Conservation (phyloP, 495 filamentous ascomycete genomes). For the Filosporella fistucella region DNA sequence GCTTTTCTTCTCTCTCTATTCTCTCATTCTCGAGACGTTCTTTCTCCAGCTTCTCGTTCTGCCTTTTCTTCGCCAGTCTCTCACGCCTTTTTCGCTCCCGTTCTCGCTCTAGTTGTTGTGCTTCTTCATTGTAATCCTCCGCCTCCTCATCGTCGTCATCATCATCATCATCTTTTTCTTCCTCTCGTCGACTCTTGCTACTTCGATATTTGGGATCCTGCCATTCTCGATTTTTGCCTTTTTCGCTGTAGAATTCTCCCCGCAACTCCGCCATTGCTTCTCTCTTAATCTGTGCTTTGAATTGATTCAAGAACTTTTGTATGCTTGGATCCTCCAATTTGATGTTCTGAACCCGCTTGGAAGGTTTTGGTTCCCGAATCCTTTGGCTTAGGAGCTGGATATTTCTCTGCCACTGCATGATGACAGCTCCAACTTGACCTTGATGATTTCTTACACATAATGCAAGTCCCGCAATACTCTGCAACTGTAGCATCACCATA, state of each 20-base stretch:
- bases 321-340: background rate
- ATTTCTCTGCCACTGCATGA: conserved; percentile 11
- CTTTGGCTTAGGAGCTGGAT: conserved; percentile 4
- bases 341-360: background rate
- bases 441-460: conserved; percentile 18
- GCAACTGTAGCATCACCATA: conserved; percentile 4
- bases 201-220: background rate
- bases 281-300: background rate
- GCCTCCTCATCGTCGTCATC: no score
- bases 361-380: background rate
- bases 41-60: conserved; percentile 2
- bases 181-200: background rate
- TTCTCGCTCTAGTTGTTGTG: no score
- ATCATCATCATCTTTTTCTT: background rate
- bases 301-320: background rate
- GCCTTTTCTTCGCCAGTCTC: background rate
- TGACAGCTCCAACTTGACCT: conserved; percentile 9
- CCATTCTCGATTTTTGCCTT: background rate
- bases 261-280: conserved; percentile 4
- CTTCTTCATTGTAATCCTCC: no score
- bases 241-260: conserved; percentile 7
- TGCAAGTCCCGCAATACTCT: conserved; percentile 7
- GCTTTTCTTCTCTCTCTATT: background rate
- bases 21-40: conserved; percentile 7
- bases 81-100: background rate